Evolutionary conservation across 257 asterid species (phyloP).

Genomic region (Primulina eburnea): DNA sequence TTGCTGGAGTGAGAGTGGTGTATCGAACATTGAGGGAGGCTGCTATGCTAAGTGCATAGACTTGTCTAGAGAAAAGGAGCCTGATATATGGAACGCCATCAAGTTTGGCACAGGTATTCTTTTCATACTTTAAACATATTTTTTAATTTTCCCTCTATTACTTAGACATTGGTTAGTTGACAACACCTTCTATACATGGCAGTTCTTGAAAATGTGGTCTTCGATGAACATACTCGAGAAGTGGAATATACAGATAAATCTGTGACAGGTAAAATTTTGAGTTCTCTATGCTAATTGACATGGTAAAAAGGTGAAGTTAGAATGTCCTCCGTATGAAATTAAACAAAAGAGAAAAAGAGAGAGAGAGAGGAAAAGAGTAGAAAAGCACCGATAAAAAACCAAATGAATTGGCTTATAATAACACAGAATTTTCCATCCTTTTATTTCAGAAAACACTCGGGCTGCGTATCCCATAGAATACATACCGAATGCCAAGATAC

Average conservation of each 20-base stretch:
- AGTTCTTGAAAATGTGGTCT: constrained; percentile 89
- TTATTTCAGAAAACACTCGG: constrained; percentile 71
- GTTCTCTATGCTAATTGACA: neutral
- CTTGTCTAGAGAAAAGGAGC: constrained; percentile 83
- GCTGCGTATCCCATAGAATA: constrained; percentile 94
- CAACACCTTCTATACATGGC: constrained; percentile 15
- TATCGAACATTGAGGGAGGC: constrained; percentile 93
- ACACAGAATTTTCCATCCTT: neutral
- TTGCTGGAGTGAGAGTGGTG: constrained; percentile 92
- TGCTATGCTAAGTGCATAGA: constrained; percentile 96
- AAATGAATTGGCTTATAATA: neutral
- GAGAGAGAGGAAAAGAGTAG: neutral
- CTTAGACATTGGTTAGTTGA: neutral
- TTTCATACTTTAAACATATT: neutral
- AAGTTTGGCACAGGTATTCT: constrained; percentile 77
- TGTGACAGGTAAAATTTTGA: constrained; percentile 60
- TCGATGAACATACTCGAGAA: constrained; percentile 85
- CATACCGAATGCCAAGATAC: constrained; percentile 86
- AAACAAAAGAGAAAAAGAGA: neutral
- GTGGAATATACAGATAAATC: constrained; percentile 88
- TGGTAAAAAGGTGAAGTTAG: neutral
- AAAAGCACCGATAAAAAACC: neutral
- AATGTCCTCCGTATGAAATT: neutral
- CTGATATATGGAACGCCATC: constrained; percentile 96
- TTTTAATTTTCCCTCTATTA: neutral